Conservation (phyloP, 225 moss, liverwort and hornwort species). For the Pseudisothecium myosuroides region DNA sequence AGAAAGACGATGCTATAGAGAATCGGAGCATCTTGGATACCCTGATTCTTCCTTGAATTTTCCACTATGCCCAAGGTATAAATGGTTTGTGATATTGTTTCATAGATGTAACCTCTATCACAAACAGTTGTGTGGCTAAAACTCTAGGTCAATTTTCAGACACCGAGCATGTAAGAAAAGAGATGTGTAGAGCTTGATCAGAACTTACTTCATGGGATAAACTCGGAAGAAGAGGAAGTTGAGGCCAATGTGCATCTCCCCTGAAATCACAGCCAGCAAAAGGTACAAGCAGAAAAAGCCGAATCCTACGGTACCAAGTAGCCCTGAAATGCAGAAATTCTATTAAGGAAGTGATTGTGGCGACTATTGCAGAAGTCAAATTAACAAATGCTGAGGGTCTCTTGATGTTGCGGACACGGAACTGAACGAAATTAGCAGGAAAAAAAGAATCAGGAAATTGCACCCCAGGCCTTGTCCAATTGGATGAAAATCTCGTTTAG, state of each 20-base stretch:
- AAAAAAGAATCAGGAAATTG: background rate
- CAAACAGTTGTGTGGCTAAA: background rate
- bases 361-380: background rate
- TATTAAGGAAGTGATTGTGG: background rate
- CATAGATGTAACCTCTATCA: background rate
- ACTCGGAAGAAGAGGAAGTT: constrained; percentile 79
- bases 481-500: constrained; percentile 69
- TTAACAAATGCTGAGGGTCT: background rate
- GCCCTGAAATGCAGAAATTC: constrained; percentile 25
- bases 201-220: constrained; percentile 89
- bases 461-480: constrained; percentile 91
- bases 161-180: background rate
- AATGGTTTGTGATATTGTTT: background rate
- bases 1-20: background rate
- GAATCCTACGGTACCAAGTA: constrained; percentile 79
- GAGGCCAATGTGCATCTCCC: constrained; percentile 91
- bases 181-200: background rate
- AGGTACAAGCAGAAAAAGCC: constrained; percentile 84
- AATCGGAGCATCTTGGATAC: background rate
- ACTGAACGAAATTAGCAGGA: background rate
- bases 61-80: background rate
- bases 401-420: background rate
- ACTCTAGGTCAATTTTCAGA: background rate
- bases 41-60: background rate
- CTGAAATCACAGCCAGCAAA: constrained; percentile 77